These are phyloP conservation scores for Zasmidium angulare DNA, from an alignment of 2,329 filamentous ascomycete genomes.

Conservation along the genomic window DNA sequence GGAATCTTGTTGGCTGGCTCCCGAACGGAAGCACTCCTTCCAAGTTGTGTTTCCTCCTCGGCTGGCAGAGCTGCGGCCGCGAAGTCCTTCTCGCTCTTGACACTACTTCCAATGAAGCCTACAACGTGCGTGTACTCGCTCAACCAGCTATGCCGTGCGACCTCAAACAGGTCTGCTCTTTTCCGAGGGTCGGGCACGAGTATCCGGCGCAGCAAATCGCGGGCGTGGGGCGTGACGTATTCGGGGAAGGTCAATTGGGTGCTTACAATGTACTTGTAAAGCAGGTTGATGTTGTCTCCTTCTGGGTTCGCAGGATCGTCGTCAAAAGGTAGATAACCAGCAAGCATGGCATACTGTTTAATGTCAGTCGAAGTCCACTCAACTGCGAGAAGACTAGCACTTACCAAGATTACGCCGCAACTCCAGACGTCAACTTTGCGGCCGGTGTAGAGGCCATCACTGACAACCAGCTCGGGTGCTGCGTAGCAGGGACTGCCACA, in stretches of 20 bases:
- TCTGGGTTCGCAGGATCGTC: slow-evolving; percentile 98
- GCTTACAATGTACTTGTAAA: slow-evolving; percentile 99
- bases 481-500: slow-evolving; percentile 98
- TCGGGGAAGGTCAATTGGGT: slow-evolving; percentile 97
- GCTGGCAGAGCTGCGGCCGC: slow-evolving; percentile 69
- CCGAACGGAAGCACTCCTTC: slow-evolving; percentile 88
- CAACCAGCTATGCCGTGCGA: slow-evolving; percentile 95
- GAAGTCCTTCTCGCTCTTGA: slow-evolving; percentile 82
- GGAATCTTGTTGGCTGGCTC: slow-evolving; percentile 63
- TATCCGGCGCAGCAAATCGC: slow-evolving; percentile 88
- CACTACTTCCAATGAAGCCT: slow-evolving; percentile 93
- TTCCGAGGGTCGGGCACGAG: slow-evolving; percentile 93
- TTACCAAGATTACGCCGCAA: slow-evolving; percentile 94
- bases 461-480: slow-evolving; percentile 93
- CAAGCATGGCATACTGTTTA: slow-evolving; percentile 94
- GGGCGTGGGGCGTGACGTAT: slow-evolving; percentile 95
- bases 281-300: slow-evolving; percentile 96
- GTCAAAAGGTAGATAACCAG: slow-evolving; percentile 95
- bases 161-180: slow-evolving; percentile 93
- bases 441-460: slow-evolving; percentile 94
- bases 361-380: slow-evolving; percentile 2
- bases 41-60: slow-evolving; percentile 61
- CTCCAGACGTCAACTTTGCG: slow-evolving; percentile 99
- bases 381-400: slow-evolving; percentile 39
- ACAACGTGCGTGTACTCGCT: slow-evolving; percentile 97